phyloP scores from a whole-genome alignment of 768 basidiomycete genomes.

The Sarcomyxa edulis region DNA sequence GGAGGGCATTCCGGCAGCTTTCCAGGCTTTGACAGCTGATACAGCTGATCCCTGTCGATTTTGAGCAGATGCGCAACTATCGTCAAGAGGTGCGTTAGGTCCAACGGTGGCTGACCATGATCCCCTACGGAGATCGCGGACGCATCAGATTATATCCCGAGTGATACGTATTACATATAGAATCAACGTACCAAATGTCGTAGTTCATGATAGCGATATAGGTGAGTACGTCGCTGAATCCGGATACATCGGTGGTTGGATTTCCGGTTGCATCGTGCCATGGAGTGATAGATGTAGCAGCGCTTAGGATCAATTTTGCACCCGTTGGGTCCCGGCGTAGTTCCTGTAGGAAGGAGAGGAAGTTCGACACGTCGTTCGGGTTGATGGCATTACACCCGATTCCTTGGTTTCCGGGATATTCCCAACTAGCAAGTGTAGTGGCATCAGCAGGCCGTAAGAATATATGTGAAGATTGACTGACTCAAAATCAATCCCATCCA shows the following conservation, averaged over 20 bases:
- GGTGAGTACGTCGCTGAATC: slow-evolving; percentile 51
- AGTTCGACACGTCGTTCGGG: slow-evolving; percentile 54
- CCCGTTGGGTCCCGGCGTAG: slow-evolving; percentile 46
- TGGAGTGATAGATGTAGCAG: slow-evolving; percentile 19
- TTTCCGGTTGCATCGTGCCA: slow-evolving; percentile 34
- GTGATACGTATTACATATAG: not conserved
- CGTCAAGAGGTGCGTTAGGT: slow-evolving; percentile 79
- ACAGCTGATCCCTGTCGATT: slow-evolving; percentile 71
- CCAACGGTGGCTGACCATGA: slow-evolving; percentile 54
- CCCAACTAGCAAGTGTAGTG: slow-evolving; percentile 46
- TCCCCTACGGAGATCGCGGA: too few species aligned
- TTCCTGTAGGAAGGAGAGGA: slow-evolving; percentile 59
- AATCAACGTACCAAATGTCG: slow-evolving; percentile 31
- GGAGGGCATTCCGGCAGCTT: slow-evolving; percentile 68
- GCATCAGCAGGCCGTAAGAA: not conserved
- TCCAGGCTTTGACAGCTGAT: slow-evolving; percentile 73
- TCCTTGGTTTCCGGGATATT: slow-evolving; percentile 58
- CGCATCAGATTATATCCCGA: too few species aligned
- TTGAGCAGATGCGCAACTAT: slow-evolving; percentile 59
- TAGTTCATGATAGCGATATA: slow-evolving; percentile 48
- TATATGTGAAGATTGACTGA: slow-evolving; percentile 9
- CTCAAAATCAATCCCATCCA: slow-evolving; percentile 60
- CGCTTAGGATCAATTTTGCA: slow-evolving; percentile 42
- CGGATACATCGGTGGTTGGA: slow-evolving; percentile 54
- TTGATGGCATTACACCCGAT: slow-evolving; percentile 52